Evolutionary conservation across 352 stramenopile species (phyloP), one percentile per base, ranked within the genome.

Genomic region (Globisporangium orthogonon): DNA sequence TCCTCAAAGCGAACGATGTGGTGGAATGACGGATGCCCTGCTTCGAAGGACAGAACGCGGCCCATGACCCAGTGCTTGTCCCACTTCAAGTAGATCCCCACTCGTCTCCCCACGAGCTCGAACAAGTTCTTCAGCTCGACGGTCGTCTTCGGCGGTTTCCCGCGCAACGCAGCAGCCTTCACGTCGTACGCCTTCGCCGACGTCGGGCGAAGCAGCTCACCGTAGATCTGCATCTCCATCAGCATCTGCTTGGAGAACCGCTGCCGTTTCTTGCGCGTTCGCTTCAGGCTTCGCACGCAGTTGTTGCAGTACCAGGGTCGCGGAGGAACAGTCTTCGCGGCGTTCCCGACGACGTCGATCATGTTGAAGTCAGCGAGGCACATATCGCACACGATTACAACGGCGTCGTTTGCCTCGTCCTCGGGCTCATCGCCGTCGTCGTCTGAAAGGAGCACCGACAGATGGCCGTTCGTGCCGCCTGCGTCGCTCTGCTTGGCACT

Each of bases 201-300:
- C 10, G 80, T 89, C 0, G 71, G 65, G 2, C 81, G 78, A 35
- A 94, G 61, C 29, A 91, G 62, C 18, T 72, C 70, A 14, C 84
- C 80, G 52, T 90, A 89, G 7, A 89, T 48, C 63, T 91, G 80
- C 76, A 94, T 91, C 35, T 91, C 84, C 37, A 90, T 60, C 50
- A 91, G 67, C 82, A 94, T 91, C 61, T 92, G 84, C 63, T 90
- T 91, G 2, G 82, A 91, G 30, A 91, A 87, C 0, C 83, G 76
- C 53, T 86, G 78, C 43, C 76, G 86, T 50, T 86, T 89, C 56
- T 91, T 94, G 11, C 84, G 67, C 29, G 83, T 87, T 29, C 82
- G 76, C 63, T 94, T 94, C 7, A 94, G 58, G 14, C 74, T 72
- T 17, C 75, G 69, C 1, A 91, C 54, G 41, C 84, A 94, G 7